Evolutionary conservation across 768 basidiomycete species (phyloP).

Genomic region (Cyathus striatus): DNA sequence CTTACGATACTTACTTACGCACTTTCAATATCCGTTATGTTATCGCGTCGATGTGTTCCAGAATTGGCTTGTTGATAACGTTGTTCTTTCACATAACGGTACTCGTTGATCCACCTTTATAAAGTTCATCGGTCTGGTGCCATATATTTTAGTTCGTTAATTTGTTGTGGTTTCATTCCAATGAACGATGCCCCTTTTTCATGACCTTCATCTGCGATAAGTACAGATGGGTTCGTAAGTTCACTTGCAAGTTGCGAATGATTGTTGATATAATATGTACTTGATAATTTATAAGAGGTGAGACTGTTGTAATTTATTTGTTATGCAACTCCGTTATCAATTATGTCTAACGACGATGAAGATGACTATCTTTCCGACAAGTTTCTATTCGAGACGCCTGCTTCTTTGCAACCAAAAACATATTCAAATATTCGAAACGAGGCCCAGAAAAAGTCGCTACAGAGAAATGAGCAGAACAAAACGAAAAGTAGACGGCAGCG

Average conservation of each 20-base stretch:
- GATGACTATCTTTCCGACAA: constrained; percentile 90
- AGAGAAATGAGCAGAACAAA: constrained; percentile 66
- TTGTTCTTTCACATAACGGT: constrained; percentile 11
- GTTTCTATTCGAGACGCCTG: constrained; percentile 50
- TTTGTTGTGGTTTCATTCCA: constrained; percentile 23
- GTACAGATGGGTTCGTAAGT: too few species aligned
- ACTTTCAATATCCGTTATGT: constrained; percentile 11
- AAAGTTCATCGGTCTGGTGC: constrained; percentile 41
- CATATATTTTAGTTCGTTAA: constrained; percentile 26
- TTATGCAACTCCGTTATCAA: too few species aligned
- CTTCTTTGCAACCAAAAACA: constrained; percentile 44
- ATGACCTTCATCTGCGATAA: too few species aligned
- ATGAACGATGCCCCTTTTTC: constrained; percentile 22
- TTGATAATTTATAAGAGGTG: too few species aligned
- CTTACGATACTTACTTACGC: too few species aligned
- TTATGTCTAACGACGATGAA: constrained; percentile 78
- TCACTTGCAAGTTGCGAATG: too few species aligned
- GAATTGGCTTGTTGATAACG: constrained; percentile 13
- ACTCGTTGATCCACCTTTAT: constrained; percentile 16
- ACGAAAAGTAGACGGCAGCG: constrained; percentile 61
- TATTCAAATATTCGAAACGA: constrained; percentile 72
- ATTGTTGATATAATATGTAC: too few species aligned
- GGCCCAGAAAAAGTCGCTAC: constrained; percentile 46
- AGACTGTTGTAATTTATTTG: too few species aligned
- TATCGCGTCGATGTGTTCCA: constrained; percentile 15